Conservation (phyloP, 257 asterid genomes). For the Salvia miltiorrhiza region DNA sequence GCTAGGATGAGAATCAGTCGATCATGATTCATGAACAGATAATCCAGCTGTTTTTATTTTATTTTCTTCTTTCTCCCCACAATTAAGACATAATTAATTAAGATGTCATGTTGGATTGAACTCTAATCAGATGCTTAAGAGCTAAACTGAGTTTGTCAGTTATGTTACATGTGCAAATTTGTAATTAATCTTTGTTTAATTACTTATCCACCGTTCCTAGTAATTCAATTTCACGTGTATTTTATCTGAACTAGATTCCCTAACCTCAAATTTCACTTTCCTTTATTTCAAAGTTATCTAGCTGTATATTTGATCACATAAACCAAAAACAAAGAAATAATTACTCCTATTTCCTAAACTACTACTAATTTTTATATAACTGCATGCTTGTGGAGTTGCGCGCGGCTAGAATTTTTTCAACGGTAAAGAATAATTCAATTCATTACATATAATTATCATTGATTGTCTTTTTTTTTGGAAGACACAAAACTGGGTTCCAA, state of each 20-base stretch:
- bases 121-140: neutral
- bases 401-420: neutral
- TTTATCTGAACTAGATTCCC: neutral
- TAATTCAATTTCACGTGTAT: neutral
- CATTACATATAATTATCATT: neutral
- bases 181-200: neutral
- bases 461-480: neutral
- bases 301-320: neutral
- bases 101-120: neutral
- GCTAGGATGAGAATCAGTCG: too few species aligned
- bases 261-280: conserved; percentile 14
- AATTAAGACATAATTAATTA: neutral
- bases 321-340: neutral
- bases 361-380: neutral
- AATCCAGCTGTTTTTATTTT: neutral
- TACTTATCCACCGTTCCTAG: conserved; percentile 1
- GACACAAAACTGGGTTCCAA: neutral
- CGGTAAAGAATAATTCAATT: neutral
- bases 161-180: conserved; percentile 7
- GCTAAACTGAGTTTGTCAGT: conserved; percentile 2
- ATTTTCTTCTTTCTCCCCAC: too few species aligned
- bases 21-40: too few species aligned
- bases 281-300: conserved; percentile 1
- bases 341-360: neutral
- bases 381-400: neutral